Evolutionary conservation across 2,329 filamentous ascomycete species (phyloP).

Genomic region (Spiromastix sp.): DNA sequence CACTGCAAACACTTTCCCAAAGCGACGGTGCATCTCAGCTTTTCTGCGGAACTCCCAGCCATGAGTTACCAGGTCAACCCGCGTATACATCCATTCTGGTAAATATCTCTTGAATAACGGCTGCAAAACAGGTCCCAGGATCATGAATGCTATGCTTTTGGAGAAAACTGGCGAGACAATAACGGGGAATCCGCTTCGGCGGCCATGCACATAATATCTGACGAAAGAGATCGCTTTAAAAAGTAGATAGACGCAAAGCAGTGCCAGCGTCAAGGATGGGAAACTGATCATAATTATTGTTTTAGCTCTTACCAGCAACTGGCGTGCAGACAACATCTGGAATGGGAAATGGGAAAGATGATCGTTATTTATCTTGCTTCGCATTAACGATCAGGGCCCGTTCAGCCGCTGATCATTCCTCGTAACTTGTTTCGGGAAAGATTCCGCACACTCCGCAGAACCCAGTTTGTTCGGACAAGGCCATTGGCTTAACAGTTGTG

Average conservation of each 20-base stretch:
- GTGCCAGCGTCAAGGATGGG: not conserved
- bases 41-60: conserved; percentile 27
- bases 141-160: conserved; percentile 19
- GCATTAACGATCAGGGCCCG: too few relatives aligned
- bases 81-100: conserved; percentile 16
- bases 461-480: too few relatives aligned
- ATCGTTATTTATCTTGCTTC: too few relatives aligned
- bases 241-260: conserved; percentile 3
- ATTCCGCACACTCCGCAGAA: too few relatives aligned
- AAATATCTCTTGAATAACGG: conserved; percentile 16
- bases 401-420: too few relatives aligned
- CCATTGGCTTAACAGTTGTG: too few relatives aligned
- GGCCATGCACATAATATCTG: conserved; percentile 17
- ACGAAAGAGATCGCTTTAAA: conserved; percentile 6
- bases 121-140: conserved; percentile 15
- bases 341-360: too few relatives aligned
- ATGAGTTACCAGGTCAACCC: conserved; percentile 17
- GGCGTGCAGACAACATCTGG: too few relatives aligned
- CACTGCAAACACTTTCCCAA: conserved; percentile 22
- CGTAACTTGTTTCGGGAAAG: too few relatives aligned
- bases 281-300: not conserved
- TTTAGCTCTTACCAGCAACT: too few relatives aligned
- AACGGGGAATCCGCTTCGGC: conserved; percentile 18
- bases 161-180: conserved; percentile 15
- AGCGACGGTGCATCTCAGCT: conserved; percentile 15